These are phyloP conservation scores for Luffa aegyptiaca DNA, from an alignment of 306 rosid genomes.

Conservation along the genomic window DNA sequence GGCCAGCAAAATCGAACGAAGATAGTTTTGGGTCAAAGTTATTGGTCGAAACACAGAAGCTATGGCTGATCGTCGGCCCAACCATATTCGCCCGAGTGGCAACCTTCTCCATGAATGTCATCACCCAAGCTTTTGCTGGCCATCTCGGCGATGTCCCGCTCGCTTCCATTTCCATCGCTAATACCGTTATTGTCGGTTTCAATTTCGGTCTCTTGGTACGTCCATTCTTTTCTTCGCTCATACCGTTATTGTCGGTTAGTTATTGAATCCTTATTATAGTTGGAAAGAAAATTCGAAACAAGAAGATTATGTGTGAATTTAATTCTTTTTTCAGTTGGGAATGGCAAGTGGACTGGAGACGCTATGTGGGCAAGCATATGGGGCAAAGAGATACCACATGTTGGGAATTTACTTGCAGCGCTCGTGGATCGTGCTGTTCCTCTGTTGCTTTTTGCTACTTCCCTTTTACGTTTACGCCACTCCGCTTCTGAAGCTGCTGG, in stretches of 20 bases:
- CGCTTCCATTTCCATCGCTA: slow-evolving; percentile 60
- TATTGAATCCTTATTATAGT: too few relatives aligned
- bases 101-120: slow-evolving; percentile 49
- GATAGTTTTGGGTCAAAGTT: not conserved
- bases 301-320: too few relatives aligned
- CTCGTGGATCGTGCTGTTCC: too few relatives aligned
- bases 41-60: slow-evolving; percentile 45
- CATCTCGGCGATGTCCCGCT: slow-evolving; percentile 58
- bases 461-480: slow-evolving; percentile 48
- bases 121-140: slow-evolving; percentile 70
- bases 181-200: slow-evolving; percentile 54
- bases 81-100: slow-evolving; percentile 60
- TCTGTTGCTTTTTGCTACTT: slow-evolving; percentile 24
- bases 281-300: too few relatives aligned
- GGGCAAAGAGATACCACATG: too few relatives aligned
- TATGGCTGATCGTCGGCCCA: slow-evolving; percentile 68
- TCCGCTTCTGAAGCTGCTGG: slow-evolving; percentile 36
- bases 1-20: too few relatives aligned
- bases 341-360: too few relatives aligned
- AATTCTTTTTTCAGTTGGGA: too few relatives aligned
- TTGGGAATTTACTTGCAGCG: too few relatives aligned
- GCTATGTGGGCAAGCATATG: too few relatives aligned
- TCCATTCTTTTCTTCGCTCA: too few relatives aligned
- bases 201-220: slow-evolving; percentile 66
- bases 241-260: too few relatives aligned